Evolutionary conservation across 441 rosid genomes (phyloP).

Genomic region (Hura crepitans): DNA sequence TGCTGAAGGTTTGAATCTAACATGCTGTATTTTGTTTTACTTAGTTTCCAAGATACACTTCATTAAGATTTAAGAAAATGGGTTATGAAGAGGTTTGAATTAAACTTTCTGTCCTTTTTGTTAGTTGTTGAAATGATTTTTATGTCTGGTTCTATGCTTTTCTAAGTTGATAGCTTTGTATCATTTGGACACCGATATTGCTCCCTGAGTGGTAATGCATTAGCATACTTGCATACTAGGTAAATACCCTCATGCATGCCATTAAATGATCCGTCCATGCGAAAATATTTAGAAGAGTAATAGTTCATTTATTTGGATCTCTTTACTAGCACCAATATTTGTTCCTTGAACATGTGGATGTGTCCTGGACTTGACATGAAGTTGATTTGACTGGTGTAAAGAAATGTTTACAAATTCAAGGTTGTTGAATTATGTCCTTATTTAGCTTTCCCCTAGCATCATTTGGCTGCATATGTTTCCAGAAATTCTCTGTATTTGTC

Average conservation of each 20-base stretch:
- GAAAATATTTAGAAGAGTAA: neutral
- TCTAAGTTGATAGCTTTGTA: neutral
- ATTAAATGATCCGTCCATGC: constrained; percentile 3
- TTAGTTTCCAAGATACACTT: constrained; percentile 11
- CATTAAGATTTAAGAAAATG: neutral
- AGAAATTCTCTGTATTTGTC: neutral
- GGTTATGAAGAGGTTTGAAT: constrained; percentile 3
- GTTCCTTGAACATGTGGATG: neutral
- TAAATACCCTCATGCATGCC: neutral
- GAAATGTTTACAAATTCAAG: neutral
- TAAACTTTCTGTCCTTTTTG: constrained; percentile 7
- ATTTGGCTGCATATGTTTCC: neutral
- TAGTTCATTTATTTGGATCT: neutral
- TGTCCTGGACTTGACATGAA: neutral
- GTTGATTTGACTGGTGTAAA: neutral
- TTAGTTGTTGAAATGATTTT: neutral
- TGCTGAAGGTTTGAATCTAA: constrained; percentile 54
- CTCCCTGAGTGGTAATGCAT: neutral
- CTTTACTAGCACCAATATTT: neutral
- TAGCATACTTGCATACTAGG: neutral
- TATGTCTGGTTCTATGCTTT: neutral
- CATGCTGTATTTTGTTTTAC: neutral
- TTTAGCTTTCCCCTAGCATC: neutral
- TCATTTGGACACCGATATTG: neutral
- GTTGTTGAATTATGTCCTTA: neutral